A percentile compares a stretch with the other conserved stretches of the same genome.
These are phyloP conservation scores for Linnemannia exigua DNA, from an alignment of 192 early-diverging fungal genomes.

Conservation along the genomic window DNA sequence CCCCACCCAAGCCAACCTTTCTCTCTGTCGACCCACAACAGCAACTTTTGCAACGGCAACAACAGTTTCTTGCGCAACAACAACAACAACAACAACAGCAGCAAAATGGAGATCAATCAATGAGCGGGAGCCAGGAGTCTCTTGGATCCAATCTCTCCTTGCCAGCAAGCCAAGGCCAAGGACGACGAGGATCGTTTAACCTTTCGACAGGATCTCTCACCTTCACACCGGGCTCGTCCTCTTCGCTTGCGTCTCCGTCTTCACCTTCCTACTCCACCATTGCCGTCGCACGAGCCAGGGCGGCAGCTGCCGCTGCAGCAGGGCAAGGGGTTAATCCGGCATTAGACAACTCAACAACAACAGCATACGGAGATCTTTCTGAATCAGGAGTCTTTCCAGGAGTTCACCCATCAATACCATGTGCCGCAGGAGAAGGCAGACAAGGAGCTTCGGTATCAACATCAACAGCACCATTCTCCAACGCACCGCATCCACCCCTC, in stretches of 20 bases:
- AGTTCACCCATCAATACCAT: slow-evolving; percentile 11
- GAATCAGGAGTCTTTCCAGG: slow-evolving; percentile 46
- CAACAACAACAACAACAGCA: slow-evolving; percentile 18
- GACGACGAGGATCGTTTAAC: slow-evolving; percentile 28
- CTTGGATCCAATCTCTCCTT: slow-evolving; percentile 22
- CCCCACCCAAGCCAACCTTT: slow-evolving; percentile 26
- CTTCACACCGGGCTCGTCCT: slow-evolving; percentile 18
- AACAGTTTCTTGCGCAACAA: not conserved
- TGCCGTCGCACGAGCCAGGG: slow-evolving; percentile 50
- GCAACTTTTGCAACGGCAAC: not conserved
- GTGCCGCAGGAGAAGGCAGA: not conserved
- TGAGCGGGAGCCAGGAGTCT: slow-evolving; percentile 26
- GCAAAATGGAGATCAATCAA: not conserved
- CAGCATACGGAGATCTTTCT: slow-evolving; percentile 1
- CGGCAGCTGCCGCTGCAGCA: slow-evolving; percentile 23
- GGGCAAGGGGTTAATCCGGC: slow-evolving; percentile 5
- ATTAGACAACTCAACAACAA: not conserved
- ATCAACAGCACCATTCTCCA: not conserved
- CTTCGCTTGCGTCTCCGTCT: slow-evolving; percentile 44
- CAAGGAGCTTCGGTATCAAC: too few relatives aligned
- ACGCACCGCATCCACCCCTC: slow-evolving; percentile 13
- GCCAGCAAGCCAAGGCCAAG: not conserved
- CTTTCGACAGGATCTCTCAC: slow-evolving; percentile 36
- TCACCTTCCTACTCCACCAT: slow-evolving; percentile 56
- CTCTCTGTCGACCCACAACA: not conserved